Conservation (phyloP, 768 basidiomycete genomes). For the Ramaria rubella region DNA sequence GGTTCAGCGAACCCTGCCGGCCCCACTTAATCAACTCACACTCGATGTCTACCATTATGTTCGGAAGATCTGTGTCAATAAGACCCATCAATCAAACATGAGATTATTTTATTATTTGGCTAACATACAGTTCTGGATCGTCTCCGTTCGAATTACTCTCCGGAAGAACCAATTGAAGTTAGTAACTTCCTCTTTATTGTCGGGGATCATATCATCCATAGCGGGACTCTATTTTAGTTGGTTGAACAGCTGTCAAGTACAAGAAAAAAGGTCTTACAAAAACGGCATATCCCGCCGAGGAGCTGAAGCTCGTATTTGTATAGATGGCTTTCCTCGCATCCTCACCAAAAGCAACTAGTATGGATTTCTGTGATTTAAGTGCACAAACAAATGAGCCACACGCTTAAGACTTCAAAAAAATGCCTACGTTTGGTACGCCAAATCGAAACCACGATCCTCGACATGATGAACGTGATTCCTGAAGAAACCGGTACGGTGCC, state of each 20-base stretch:
- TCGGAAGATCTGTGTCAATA: not conserved
- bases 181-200: not conserved
- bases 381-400: not conserved
- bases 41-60: not conserved
- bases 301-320: not conserved
- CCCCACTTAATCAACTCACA: not conserved
- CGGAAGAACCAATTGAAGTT: not conserved
- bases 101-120: not conserved
- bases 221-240: not conserved
- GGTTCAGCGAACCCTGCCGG: not conserved
- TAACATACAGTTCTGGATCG: not conserved
- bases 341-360: not conserved
- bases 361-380: not conserved
- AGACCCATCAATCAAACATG: not conserved
- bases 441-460: not conserved
- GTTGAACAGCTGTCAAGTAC: no score
- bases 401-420: not conserved
- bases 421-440: not conserved
- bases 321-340: not conserved
- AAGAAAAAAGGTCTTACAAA: not conserved
- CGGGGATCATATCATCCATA: not conserved
- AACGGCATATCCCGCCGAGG: not conserved
- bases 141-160: not conserved
- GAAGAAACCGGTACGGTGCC: not conserved
- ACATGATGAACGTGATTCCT: not conserved